These are phyloP conservation scores for Yamadazyma membranifaciens DNA, from an alignment of 1,139 yeast species.

Conservation along the genomic window DNA sequence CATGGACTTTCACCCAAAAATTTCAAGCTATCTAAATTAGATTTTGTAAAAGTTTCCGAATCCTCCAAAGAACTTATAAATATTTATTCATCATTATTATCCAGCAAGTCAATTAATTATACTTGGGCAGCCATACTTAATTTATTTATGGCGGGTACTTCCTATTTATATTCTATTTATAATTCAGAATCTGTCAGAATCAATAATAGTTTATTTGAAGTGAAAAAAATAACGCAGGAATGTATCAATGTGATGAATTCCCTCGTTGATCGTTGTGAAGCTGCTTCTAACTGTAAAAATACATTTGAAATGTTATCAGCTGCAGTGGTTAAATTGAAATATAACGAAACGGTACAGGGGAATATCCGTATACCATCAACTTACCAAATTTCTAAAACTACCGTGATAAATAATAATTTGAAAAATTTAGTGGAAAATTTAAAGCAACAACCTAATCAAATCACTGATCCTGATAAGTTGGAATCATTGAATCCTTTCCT, in stretches of 20 bases:
- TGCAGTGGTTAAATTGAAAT: constrained; percentile 66
- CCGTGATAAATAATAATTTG: constrained; percentile 41
- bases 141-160: constrained; percentile 84
- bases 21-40: constrained; percentile 50
- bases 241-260: constrained; percentile 63
- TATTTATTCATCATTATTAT: constrained; percentile 57
- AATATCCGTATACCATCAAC: constrained; percentile 12
- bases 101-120: constrained; percentile 64
- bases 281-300: constrained; percentile 70
- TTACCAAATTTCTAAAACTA: constrained; percentile 21
- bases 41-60: constrained; percentile 56
- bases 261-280: constrained; percentile 70
- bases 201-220: constrained; percentile 46
- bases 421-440: constrained; percentile 35
- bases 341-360: constrained; percentile 40
- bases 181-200: constrained; percentile 57
- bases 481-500: constrained; percentile 14
- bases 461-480: not conserved
- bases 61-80: constrained; percentile 67
- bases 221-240: constrained; percentile 53
- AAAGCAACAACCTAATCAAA: constrained; percentile 3
- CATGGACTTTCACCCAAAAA: constrained; percentile 78
- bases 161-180: constrained; percentile 73
- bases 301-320: constrained; percentile 70
- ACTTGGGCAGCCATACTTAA: constrained; percentile 95